Base-by-base conservation (phyloP, 2,329 filamentous ascomycete species). In the Colletotrichum lentis region DNA sequence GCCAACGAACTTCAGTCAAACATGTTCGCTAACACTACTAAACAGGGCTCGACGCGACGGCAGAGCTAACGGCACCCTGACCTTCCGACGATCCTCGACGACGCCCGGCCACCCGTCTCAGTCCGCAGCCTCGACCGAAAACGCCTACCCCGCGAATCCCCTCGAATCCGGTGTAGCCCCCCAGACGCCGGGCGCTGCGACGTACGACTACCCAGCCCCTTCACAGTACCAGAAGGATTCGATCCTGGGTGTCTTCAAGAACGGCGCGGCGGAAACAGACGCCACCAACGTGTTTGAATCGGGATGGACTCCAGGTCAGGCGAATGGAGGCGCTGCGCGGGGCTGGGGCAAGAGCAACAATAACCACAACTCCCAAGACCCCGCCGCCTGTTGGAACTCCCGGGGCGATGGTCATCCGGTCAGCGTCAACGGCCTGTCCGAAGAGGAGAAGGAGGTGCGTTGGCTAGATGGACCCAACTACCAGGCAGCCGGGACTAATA, bases 301-400 rank as follows among this genome's bases (percentile, higher is more conserved):
- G 63, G 89, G 89, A 69, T 97, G 94, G 94, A 90, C 93, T 77
- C 92, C 94, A 35, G 87, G 89, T 67, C 86, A 89, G 58, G 81
- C 88, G 47, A 94, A 93, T 73, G 89, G 90, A 76, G 74, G 84
- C 78, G 74, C 82, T 72, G 73, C 87, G 78, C 80, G 89, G 77
- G 86, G 87, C 62, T 97, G 93, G 93, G 92, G 91, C 59, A 93
- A 94, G 78, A 85, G 84, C 72, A 86, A 87, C 67, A 94, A 97
- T 71, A 86, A 86, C 67, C 91, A 93, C 71, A 83, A 86, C 70
- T 89, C 89, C 67, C 88, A 91, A 74, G 94, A 95, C 52, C 92
- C 94, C n/a, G 93, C 96, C 70, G 88, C 95, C 49, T 98, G 94
- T 78, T 99, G 95, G 96, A 92, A 97, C 75, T 80, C 86, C 67